Evolutionary conservation across 768 basidiomycete genomes (phyloP), one percentile per base, ranked within the genome.

Genomic region (Boletus reticulatus): DNA sequence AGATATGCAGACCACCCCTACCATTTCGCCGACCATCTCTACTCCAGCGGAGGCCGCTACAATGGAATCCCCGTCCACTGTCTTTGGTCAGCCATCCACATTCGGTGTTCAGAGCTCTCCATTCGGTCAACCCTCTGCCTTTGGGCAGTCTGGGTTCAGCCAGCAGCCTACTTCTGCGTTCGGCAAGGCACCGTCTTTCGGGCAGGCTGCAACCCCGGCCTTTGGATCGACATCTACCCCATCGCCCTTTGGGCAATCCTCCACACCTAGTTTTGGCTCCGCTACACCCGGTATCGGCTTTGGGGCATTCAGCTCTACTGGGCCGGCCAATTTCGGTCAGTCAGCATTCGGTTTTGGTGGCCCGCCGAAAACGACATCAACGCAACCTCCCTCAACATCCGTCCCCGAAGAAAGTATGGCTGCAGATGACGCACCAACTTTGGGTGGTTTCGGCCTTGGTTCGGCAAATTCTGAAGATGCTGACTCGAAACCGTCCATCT

Each of bases 21-120:
- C 53, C 11, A 53, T 60, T 37, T 61, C 68, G 16, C 64, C 69
- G 16, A 60, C 55, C 6, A 38, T 50, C 17, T 52, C 64, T 44
- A 46, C 45, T 12, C 55, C 56, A n/a, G 51, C 67, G 37, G 56
- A 64, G 48, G 48, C 57, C 24, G 53, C 67, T n/a, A 49, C 61
- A 12, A 75, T 74, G 56, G 72, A 64, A 29, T 62, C 61, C 14
- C 50, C 70, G 4, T 49, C 71, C 11, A 43, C 76, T 51, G 65
- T 67, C 10, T 78, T 78, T 57, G 71, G 77, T 20, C 72, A 70
- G 50, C 41, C 70, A 22, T 59, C 72, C 4, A 61, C 68, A 12
- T 62, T 74, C 57, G 57, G 69, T 49, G 31, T 43, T 47, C 68
- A 62, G 17, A 29, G 52, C 31, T 50, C 73, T 37, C 50, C 34